These are phyloP conservation scores for Xylariaceae sp. DNA, from an alignment of 2,329 filamentous ascomycete species.

Conservation along the genomic window DNA sequence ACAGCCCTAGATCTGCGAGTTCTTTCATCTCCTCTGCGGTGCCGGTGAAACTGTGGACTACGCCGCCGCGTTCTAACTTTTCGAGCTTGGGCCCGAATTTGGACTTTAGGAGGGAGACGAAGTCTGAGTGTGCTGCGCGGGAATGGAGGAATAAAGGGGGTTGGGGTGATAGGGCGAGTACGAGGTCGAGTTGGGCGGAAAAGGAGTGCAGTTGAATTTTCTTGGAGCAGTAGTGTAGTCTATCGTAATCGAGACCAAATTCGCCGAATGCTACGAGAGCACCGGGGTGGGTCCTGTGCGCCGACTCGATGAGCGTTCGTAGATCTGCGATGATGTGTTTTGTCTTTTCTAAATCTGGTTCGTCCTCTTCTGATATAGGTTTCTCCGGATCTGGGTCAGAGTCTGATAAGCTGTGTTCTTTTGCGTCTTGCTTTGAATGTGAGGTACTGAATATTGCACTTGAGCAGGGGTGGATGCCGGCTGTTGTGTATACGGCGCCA, in stretches of 20 bases:
- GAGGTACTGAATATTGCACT: constrained; percentile 71
- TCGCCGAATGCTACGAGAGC: constrained; percentile 83
- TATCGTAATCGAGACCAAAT: constrained; percentile 94
- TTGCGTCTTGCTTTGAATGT: constrained; percentile 40
- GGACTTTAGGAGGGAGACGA: constrained; percentile 66
- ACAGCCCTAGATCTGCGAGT: constrained; percentile 75
- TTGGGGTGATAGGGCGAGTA: constrained; percentile 64
- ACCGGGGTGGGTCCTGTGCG: constrained; percentile 40
- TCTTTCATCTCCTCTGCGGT: constrained; percentile 79
- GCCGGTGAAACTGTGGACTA: constrained; percentile 95
- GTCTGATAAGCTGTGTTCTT: constrained; percentile 45
- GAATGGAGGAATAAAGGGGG: constrained; percentile 91
- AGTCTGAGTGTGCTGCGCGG: constrained; percentile 81
- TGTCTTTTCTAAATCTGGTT: constrained; percentile 45
- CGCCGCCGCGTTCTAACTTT: constrained; percentile 68
- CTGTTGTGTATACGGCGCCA: constrained; percentile 80
- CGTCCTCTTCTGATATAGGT: constrained; percentile 48
- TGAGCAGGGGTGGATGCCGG: constrained; percentile 91
- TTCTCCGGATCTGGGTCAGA: constrained; percentile 52
- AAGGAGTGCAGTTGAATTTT: constrained; percentile 84
- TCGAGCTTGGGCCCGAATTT: constrained; percentile 59
- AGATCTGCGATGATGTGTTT: constrained; percentile 56
- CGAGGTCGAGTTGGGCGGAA: constrained; percentile 75
- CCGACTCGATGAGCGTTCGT: constrained; percentile 59
- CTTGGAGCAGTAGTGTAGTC: constrained; percentile 76